Base-by-base conservation (phyloP, 2,329 filamentous ascomycete genomes). In the Colletotrichum kahawae region DNA sequence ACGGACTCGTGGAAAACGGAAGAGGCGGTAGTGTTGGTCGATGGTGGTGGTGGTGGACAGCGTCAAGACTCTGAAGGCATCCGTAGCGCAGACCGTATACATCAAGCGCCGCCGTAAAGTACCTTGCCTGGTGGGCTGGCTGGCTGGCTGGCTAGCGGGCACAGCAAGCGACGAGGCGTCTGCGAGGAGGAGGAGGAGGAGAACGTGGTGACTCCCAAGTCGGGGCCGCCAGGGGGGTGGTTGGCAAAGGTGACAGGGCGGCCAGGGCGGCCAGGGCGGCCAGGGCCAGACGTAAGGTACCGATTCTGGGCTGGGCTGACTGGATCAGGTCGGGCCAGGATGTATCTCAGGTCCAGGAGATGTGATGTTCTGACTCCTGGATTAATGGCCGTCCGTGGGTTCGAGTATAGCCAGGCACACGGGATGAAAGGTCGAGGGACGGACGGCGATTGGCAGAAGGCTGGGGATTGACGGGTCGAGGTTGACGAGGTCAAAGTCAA, bases 271-370 rank as follows among this genome's bases (percentile, higher is more conserved):
- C 21, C 66, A 69, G 64, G 72, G 62, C 68, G 33, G 63, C 21
- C 72, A 57, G 69, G 72, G 69, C 43, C 24, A 64, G 72, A 75
- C 56, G 72, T 57, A 75, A 75, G 72, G 72, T 75, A 75, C 72
- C 69, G 72, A 75, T 67, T 63, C 31, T 57, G 54, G 36, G 72
- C 68, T 21, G 36, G 62, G 18, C 27, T 57, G 67, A 27, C 56
- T 70, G 66, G 48, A 48, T 57, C 57, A 54, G 43, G n/a, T n/a
- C 56, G 16, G 36, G 43, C 62, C 34, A 24, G 21, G 65, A 51
- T 38, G 29, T 36, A 57, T 33, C 38, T 43, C 38, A 43, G 38
- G 38, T 36, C 31, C 24, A 34, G 24, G 66, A 27, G 68, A 63
- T 31, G 27, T 31, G 64, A 16, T 31, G 29, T 67, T 43, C 38